Evolutionary conservation across 805 yeast species (phyloP).

Genomic region (Grigorovia jiainica): DNA sequence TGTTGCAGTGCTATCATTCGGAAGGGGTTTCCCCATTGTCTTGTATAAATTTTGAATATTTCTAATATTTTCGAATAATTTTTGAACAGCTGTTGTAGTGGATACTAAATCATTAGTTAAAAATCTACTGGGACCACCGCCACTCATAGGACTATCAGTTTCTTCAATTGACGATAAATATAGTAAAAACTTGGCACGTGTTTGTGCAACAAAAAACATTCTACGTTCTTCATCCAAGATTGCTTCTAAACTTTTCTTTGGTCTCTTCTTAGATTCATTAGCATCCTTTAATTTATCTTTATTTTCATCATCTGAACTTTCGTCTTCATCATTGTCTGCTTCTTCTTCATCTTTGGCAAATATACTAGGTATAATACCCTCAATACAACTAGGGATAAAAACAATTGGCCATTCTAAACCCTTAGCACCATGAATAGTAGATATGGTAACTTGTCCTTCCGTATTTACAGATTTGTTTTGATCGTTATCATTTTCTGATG

Average conservation of each 20-base stretch:
- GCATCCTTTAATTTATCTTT: not conserved
- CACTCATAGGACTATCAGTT: constrained; percentile 13
- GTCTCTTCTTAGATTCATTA: not conserved
- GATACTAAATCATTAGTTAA: constrained; percentile 19
- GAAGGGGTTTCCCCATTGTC: constrained; percentile 8
- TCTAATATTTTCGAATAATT: constrained; percentile 13
- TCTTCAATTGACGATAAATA: constrained; percentile 32
- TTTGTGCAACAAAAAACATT: constrained; percentile 78
- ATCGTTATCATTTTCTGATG: constrained; percentile 10
- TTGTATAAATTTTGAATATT: constrained; percentile 17
- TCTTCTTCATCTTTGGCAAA: constrained; percentile 25
- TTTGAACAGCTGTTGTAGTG: constrained; percentile 23
- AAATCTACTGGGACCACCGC: constrained; percentile 25
- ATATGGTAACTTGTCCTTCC: constrained; percentile 38
- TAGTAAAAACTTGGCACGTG: constrained; percentile 62
- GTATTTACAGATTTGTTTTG: constrained; percentile 14
- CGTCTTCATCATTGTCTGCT: constrained; percentile 9
- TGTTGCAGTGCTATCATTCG: not conserved
- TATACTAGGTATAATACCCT: constrained; percentile 55
- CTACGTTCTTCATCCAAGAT: constrained; percentile 67
- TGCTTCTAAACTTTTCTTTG: constrained; percentile 6
- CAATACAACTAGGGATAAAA: constrained; percentile 63
- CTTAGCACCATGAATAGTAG: constrained; percentile 87
- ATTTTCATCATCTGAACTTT: constrained; percentile 2
- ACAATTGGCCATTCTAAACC: constrained; percentile 96